Evolutionary conservation across 169 alveolate genomes (phyloP), one percentile per base, ranked within the genome.

Genomic region (Plasmodium adleri): DNA sequence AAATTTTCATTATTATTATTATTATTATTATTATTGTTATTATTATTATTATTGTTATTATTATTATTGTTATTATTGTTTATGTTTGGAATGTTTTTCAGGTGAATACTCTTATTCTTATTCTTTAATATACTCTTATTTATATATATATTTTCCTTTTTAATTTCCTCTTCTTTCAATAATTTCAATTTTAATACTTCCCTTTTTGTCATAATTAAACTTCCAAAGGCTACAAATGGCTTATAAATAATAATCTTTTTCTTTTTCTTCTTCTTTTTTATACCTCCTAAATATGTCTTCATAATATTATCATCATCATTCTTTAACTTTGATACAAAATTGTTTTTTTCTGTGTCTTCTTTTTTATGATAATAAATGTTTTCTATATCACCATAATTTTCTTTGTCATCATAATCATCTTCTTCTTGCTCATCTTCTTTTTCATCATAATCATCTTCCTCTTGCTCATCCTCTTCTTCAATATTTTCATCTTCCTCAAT

Each of bases 161-260:
- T 83, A 56, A 68, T 54, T 13, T 68, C 73, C 12, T 56, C 64
- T 49, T 20, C 20, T 49, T 22, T 20, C 20, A 67, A 66, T 1
- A 83, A 20, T 26, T 67, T 67, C 45, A 83, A 47, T 17, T 56
- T 45, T 2, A 52, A 32, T 13, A 68, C 56, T 26, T 83, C 91
- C 24, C 22, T 58, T 72, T 83, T 83, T 4, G 91, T 83, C 91
- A 83, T 83, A 10, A 83, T 64, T 3, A 83, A 26, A 17, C 85
- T 83, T 10, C 91, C 91, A 63, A 83, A 83, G 6, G 91, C 66
- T 20, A 83, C 72, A 43, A 83, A 83, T n/a, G 91, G 91, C 20
- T 83, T 83, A 43, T 83, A 83, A 5, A 83, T 60, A 62, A 49
- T 56, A 6, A 24, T 58, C 3, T 49, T 68, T 6, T 22, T 66